phyloP scores from a whole-genome alignment of 257 asterid genomes.

The Solanum ossicruentum region DNA sequence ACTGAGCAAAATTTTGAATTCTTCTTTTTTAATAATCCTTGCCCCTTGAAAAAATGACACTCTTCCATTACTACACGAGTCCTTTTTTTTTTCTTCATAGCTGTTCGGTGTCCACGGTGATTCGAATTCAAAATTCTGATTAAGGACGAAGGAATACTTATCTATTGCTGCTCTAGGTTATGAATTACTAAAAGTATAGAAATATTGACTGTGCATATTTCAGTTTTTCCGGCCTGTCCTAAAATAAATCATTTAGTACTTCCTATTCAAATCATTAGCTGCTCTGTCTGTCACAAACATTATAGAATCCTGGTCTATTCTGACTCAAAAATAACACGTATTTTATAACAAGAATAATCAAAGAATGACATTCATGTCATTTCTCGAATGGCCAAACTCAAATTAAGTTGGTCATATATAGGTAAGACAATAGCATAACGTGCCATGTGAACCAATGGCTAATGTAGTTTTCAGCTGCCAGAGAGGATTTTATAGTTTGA shows the following conservation, averaged over 20 bases:
- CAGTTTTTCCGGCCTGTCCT: not conserved
- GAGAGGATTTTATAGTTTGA: not conserved
- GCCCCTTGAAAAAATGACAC: not conserved
- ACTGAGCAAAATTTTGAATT: conserved; percentile 6
- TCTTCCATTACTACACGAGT: too few relatives aligned
- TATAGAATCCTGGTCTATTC: not conserved
- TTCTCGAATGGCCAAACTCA: not conserved
- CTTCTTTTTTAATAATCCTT: not conserved
- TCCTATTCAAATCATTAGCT: not conserved
- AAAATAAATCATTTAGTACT: not conserved
- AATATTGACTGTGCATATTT: not conserved
- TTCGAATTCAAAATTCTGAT: too few relatives aligned
- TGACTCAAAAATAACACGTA: not conserved
- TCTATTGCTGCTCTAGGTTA: not conserved
- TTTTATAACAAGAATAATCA: not conserved
- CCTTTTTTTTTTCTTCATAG: too few relatives aligned
- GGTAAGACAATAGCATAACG: not conserved
- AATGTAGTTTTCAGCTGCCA: not conserved
- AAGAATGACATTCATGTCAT: not conserved
- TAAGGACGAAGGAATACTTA: too few relatives aligned
- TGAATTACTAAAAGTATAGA: not conserved
- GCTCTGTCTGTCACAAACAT: not conserved
- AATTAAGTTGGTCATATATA: not conserved
- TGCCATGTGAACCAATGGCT: not conserved
- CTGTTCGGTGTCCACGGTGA: too few relatives aligned